Base-by-base conservation (phyloP, 2,329 filamentous ascomycete species). In the Aureobasidium mangrovei region DNA sequence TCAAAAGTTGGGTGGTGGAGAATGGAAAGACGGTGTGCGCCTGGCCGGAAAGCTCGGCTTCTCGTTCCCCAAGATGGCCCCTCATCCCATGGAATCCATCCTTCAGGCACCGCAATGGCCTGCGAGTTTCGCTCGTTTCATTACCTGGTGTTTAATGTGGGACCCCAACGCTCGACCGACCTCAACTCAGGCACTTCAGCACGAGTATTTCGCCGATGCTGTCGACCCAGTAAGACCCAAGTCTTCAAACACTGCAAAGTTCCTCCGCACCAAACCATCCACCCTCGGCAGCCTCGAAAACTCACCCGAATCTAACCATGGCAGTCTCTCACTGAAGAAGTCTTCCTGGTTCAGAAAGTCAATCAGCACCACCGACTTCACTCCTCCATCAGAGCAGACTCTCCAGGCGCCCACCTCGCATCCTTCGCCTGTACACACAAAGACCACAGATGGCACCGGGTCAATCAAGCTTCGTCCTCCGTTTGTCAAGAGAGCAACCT, bases 61-160 rank as follows among this genome's bases (percentile, higher is more conserved):
- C 70, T 96, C 93, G 0, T 98, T 98, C 73, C 93, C 93, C 57
- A 97, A 84, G 82, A 97, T 98, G 93, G 91, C 93, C 26, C 93
- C 93, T 48, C 93, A 97, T 70, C 82, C 91, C 18, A 89, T 98
- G 81, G 91, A 97, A 63, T 94, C 89, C 4, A 93, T 97, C 60
- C 77, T 98, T 6, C 89, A 89, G 66, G 70, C 86, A 28, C 90
- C 93, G 12, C 88, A 95, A 65, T 98, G 93, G 93, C 93, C 93
- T 4, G 74, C 85, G 1, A 85, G 89, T 24, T 78, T 98, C 54
- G 86, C 85, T 64, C 83, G 94, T 56, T 97, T 98, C 65, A 93
- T 98, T 56, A 98, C 93, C 12, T 96, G 90, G 90, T 98, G 93
- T 71, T 72, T 98, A 61, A 93, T 97, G 87, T 98, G 93, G 93